Evolutionary conservation across 768 basidiomycete genomes (phyloP), one percentile per base, ranked within the genome.

Genomic region (Russula ochroleuca): DNA sequence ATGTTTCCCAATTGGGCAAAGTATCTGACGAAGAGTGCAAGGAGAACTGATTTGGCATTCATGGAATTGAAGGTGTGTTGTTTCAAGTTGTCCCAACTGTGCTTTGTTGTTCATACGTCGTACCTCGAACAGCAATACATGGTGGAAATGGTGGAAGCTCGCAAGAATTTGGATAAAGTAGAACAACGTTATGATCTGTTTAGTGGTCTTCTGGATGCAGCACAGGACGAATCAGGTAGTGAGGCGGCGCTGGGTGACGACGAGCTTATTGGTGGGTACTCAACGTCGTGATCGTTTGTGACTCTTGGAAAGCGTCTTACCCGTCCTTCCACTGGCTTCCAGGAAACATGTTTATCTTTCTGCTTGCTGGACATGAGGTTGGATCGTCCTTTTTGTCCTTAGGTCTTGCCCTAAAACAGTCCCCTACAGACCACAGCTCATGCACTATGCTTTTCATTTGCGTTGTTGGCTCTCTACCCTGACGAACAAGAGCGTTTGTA

Each of bases 401-500:
- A 1, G 3, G 3, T 45, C 9, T 45, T 45, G n/a, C 10, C 38
- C 15, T 1, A 31, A 9, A 33, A 1, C 19, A 15, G 35, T 9
- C 14, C 25, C 5, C 21, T 17, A 25, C 51, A 78, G 77, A 78
- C 78, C 3, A 74, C 78, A 0, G 73, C 72, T 5, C 71, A 78
- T 60, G 72, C 77, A 6, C 61, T 79, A 4, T 72, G 71, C 50
- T 79, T 74, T 67, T 67, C 76, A 0, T 73, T 81, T 59, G 79
- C 71, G 3, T 64, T 80, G 54, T 72, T 81, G 3, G 80, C 80
- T 0, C 68, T 80, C 11, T 71, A 77, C 62, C 73, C 72, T 2
- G 76, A 77, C 1, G 74, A 77, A 54, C 80, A 82, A 69, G 78
- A 75, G 55, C 75, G 70, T 52, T 63, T 78, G 31, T 77, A 72